Conservation (phyloP, 768 basidiomycete genomes). For the Gautieria morchelliformis region DNA sequence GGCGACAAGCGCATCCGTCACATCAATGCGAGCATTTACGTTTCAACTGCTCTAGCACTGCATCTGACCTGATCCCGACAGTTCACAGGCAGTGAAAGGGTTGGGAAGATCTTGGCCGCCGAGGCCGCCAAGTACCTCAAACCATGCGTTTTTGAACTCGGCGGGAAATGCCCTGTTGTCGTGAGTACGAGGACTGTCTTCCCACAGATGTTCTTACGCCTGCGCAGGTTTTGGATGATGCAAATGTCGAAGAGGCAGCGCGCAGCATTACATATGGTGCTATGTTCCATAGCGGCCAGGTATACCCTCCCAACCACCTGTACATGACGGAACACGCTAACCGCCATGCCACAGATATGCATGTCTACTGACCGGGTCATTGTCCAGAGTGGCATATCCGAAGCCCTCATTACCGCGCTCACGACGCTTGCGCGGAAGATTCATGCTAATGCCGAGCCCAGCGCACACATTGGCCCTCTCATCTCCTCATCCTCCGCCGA, state of each 20-base stretch:
- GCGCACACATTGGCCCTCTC: conserved; percentile 27
- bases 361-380: conserved; percentile 53
- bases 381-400: conserved; percentile 32
- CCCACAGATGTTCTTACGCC: neutral
- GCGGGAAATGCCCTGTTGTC: conserved; percentile 43
- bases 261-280: conserved; percentile 37
- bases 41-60: neutral
- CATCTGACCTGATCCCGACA: conserved; percentile 12
- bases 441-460: conserved; percentile 27
- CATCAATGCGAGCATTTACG: conserved; percentile 33
- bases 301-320: neutral
- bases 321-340: neutral
- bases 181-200: conserved; percentile 20
- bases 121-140: conserved; percentile 51
- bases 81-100: conserved; percentile 49
- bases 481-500: conserved; percentile 37
- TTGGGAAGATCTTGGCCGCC: conserved; percentile 41
- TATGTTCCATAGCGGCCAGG: conserved; percentile 34
- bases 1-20: conserved; percentile 44
- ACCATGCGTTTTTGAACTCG: conserved; percentile 48
- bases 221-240: conserved; percentile 39
- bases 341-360: conserved; percentile 31
- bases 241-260: conserved; percentile 43
- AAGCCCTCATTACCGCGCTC: conserved; percentile 27
- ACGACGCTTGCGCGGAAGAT: conserved; percentile 22